phyloP scores from a whole-genome alignment of 805 yeast genomes.

The Myxozyma udenii region DNA sequence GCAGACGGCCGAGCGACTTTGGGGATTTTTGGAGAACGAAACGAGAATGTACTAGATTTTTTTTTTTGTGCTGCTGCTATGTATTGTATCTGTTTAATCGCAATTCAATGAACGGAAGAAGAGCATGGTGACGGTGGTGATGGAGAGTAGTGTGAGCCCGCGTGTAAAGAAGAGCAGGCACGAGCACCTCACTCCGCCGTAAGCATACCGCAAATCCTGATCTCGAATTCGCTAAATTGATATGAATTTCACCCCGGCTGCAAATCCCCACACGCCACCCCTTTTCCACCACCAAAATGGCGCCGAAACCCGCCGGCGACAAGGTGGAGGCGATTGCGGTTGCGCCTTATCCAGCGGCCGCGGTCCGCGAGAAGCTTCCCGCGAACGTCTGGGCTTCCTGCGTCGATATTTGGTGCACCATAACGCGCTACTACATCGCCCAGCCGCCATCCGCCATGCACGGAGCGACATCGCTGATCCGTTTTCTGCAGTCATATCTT shows the following conservation, averaged over 20 bases:
- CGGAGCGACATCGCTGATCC: background rate
- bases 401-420: background rate
- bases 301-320: background rate
- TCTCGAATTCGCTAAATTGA: too few species aligned
- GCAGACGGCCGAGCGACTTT: slow-evolving; percentile 21
- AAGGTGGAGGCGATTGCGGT: background rate
- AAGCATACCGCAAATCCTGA: too few species aligned
- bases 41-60: slow-evolving; percentile 17
- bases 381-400: background rate
- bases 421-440: background rate
- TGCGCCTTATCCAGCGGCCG: background rate
- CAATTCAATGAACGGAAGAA: too few species aligned
- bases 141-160: too few species aligned
- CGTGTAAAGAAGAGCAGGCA: too few species aligned
- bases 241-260: too few species aligned
- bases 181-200: too few species aligned
- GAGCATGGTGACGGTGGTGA: too few species aligned
- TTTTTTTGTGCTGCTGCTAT: too few species aligned
- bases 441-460: background rate
- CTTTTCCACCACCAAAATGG: background rate
- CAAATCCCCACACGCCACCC: too few species aligned
- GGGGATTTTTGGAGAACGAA: slow-evolving; percentile 22
- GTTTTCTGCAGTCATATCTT: background rate
- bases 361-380: background rate
- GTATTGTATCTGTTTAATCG: too few species aligned